A percentile compares a stretch with the other conserved stretches of the same genome.
These are phyloP conservation scores for Phoma herbarum DNA, from an alignment of 2,329 filamentous ascomycete species.

Conservation along the genomic window DNA sequence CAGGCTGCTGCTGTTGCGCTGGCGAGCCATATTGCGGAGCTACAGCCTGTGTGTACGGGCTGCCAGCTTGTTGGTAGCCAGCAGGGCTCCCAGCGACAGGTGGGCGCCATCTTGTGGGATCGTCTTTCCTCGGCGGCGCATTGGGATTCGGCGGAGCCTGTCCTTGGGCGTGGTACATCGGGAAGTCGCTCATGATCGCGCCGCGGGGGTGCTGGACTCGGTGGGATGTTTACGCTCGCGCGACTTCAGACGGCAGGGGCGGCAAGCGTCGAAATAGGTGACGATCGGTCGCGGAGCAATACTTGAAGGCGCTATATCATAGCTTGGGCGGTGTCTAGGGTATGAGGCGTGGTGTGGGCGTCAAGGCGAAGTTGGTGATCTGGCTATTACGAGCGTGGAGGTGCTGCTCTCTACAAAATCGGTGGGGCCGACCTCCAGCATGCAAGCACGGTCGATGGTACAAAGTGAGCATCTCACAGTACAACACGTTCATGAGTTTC, in stretches of 20 bases:
- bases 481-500: neutral
- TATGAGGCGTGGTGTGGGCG: conserved; percentile 21
- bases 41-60: conserved; percentile 36
- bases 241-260: neutral
- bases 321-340: conserved; percentile 18
- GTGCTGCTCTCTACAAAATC: conserved; percentile 33
- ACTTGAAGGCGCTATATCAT: conserved; percentile 36
- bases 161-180: conserved; percentile 49
- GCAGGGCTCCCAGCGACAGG: conserved; percentile 55
- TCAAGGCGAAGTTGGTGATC: conserved; percentile 42
- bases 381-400: conserved; percentile 36
- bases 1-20: conserved; percentile 37
- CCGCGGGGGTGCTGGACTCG: conserved; percentile 34
- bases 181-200: conserved; percentile 49
- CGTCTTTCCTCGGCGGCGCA: conserved; percentile 36
- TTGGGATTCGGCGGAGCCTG: conserved; percentile 43
- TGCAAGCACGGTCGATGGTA: conserved; percentile 8
- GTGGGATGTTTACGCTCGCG: conserved; percentile 11
- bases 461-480: no score
- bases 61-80: conserved; percentile 56
- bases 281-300: conserved; percentile 22
- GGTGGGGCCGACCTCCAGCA: conserved; percentile 11
- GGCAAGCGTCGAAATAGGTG: conserved; percentile 1
- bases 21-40: conserved; percentile 44
- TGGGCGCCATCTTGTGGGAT: conserved; percentile 50